phyloP scores from a whole-genome alignment of 129 eudicot genomes.

The Flaveria trinervia region DNA sequence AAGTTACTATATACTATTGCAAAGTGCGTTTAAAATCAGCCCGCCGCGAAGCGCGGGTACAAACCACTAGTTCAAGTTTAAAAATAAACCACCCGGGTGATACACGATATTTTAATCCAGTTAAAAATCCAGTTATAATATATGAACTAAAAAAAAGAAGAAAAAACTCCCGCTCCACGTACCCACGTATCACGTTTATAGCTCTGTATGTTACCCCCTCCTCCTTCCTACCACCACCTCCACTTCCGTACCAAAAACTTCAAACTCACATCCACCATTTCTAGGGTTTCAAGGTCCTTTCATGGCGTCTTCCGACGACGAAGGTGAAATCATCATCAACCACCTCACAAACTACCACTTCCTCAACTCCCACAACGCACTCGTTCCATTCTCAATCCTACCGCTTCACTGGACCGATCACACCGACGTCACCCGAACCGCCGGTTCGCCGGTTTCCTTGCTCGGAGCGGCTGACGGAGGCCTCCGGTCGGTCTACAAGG shows the following conservation, averaged over 20 bases:
- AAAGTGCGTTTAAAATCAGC: too few species aligned
- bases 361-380: not conserved
- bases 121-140: too few species aligned
- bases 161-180: too few species aligned
- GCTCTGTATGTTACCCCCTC: not conserved
- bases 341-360: not conserved
- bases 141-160: too few species aligned
- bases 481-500: slow-evolving; percentile 34
- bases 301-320: not conserved
- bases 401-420: not conserved
- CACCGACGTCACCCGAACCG: not conserved
- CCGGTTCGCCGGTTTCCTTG: not conserved
- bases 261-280: not conserved
- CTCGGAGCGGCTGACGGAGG: not conserved
- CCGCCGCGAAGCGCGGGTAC: too few species aligned
- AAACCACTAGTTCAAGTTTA: too few species aligned
- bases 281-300: not conserved
- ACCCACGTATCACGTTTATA: not conserved
- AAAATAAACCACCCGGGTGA: too few species aligned
- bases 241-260: not conserved
- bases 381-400: not conserved
- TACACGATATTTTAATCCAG: too few species aligned
- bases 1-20: too few species aligned
- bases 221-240: not conserved
- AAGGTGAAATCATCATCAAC: not conserved